Base-by-base conservation (phyloP, 441 rosid genomes). In the Corymbia citriodora region DNA sequence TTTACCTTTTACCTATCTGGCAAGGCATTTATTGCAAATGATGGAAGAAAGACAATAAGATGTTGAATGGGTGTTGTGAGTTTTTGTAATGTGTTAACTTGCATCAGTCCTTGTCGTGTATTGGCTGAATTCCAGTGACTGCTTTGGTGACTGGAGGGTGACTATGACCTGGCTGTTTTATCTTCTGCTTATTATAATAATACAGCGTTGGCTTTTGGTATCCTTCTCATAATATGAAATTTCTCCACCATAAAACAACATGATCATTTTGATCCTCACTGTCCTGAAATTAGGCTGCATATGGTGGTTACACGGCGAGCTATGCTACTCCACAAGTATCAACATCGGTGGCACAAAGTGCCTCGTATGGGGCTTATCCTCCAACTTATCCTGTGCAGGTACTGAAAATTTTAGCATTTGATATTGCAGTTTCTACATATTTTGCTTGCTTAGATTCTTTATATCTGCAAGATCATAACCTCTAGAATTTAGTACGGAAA, bases 371-470 rank as follows among this genome's bases (percentile, higher is more conserved):
- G 65, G 95, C 97, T 90, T 98, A 97, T 94, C 98, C 99, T 89
- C 89, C 95, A 19, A 92, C 96, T 13, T 97, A 97, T 94, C 95
- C 99, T 89, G 94, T 91, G 87, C 99, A 97, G 99, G 99, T 97
- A 92, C 61, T 4, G 36, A 81, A 48, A 55, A 40, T 61, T 90
- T 40, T 16, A 49, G 29, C 36, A 21, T 19, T 19, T 55, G 91
- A 87, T 48, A 23, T 40, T 87, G 23, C 3, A 48, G n/a, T 89
- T 52, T 49, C 88, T 88, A 19, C 45, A 52, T 86, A 52, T 86
- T 16, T 86, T 52, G 48, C 49, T 54, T 87, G 11, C 8, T 87
- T 87, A 79, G 55, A 50, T 52, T 52, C 57, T 55, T 55, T 17
- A 55, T 55, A 19, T 55, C 27, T 31, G 59, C 88, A 31, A 54